Base-by-base conservation (phyloP, 305 asterid genomes). In the Rubia peregrina region DNA sequence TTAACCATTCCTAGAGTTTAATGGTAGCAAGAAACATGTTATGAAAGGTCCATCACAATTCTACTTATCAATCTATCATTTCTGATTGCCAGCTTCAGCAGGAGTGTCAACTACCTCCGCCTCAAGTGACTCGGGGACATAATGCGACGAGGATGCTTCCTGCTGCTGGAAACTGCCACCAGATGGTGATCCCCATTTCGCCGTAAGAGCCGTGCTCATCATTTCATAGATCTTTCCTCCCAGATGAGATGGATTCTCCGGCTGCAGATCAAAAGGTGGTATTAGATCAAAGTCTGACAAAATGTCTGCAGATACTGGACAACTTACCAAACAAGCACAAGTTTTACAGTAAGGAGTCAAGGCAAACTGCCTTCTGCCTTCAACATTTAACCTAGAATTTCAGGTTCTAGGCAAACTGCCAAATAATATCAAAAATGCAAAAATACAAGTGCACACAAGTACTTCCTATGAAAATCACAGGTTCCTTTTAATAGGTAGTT, bases 151-250 rank as follows among this genome's bases (percentile, higher is more conserved):
- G 69, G 69, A 66, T 40, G 78, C 73, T 68, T 33, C 38, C 38
- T 76, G 91, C 55, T 73, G 79, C 70, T 85, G 82, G 70, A 66
- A 70, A 24, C 46, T 80, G 26, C 70, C 72, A 1, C 68, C 61
- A 49, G 90, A 38, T 53, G 72, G 59, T 51, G 59, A 44, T 65
- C 85, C 92, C 94, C 90, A 90, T 77, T 82, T 89, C 38, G 93
- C 87, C 49, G 83, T 71, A 24, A 93, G 96, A 26, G 97, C 99
- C 87, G 81, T 49, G 80, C 81, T 86, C 99, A 94, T 94, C 99
- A 94, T 94, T 81, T 87, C 96, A 24, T 94, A 94, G 10, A 94
- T 91, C 83, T 88, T 91, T 62, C 96, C 97, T 66, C 99, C 99
- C 5, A 94, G 90, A 75, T 87, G 93, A 30, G 99, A 90, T 14